A percentile compares a stretch with the other conserved stretches of the same genome.
Evolutionary conservation across 2,329 filamentous ascomycete species (phyloP).

Genomic region (Diaporthe longicolla): DNA sequence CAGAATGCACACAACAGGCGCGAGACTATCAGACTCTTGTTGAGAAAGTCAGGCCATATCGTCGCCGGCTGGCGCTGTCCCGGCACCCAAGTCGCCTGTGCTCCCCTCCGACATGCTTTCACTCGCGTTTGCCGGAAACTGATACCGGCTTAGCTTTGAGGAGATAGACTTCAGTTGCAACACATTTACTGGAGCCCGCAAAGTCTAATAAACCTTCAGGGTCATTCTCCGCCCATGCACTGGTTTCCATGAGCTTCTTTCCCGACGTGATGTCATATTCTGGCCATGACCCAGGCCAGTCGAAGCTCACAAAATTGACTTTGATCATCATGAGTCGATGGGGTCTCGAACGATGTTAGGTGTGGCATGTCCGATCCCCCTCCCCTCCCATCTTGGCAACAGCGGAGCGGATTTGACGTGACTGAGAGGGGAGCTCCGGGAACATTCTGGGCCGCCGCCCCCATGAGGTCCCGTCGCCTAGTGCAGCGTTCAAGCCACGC

Average conservation of each 20-base stretch:
- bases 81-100: constrained; percentile 20
- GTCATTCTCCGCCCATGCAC: constrained; percentile 15
- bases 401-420: constrained; percentile 28
- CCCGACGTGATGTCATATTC: constrained; percentile 8
- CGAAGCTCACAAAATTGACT: constrained; percentile 16
- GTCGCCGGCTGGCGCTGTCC: constrained; percentile 18
- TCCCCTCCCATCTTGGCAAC: constrained; percentile 30
- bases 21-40: constrained; percentile 21
- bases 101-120: constrained; percentile 21
- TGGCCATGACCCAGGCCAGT: not conserved
- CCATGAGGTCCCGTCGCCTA: not conserved
- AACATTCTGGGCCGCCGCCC: constrained; percentile 10
- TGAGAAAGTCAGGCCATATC: constrained; percentile 28
- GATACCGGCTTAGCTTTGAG: constrained; percentile 19
- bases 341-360: constrained; percentile 12
- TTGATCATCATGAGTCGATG: constrained; percentile 20
- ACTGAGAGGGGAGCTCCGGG: constrained; percentile 11
- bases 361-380: not conserved
- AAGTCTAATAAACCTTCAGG: constrained; percentile 30
- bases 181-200: constrained; percentile 27
- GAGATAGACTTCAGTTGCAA: constrained; percentile 32
- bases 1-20: not conserved
- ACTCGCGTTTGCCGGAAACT: constrained; percentile 11
- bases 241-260: constrained; percentile 17
- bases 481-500: not conserved